A percentile compares a stretch with the other conserved stretches of the same genome.
Evolutionary conservation across 176 grass and related monocot species (phyloP).

Genomic region (Pontederia crassipes): DNA sequence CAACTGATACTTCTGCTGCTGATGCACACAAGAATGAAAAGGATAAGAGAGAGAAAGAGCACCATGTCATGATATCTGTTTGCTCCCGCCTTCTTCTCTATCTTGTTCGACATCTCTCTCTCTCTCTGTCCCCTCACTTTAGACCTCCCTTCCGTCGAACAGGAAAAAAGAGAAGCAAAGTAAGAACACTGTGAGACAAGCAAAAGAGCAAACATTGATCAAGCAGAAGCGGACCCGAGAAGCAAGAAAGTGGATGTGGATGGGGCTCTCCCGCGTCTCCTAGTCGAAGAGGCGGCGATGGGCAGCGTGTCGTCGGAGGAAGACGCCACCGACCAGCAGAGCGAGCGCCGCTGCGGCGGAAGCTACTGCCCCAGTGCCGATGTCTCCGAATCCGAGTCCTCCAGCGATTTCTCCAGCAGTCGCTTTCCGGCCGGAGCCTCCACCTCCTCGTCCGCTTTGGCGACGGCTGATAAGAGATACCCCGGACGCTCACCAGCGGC

Average conservation of each 20-base stretch:
- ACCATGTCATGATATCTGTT: not conserved
- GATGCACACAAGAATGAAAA: not conserved
- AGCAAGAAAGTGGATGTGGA: not conserved
- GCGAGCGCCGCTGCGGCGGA: conserved; percentile 32
- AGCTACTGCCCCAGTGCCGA: conserved; percentile 95
- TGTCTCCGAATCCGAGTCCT: conserved; percentile 88
- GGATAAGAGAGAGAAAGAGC: not conserved
- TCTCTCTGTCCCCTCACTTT: not conserved
- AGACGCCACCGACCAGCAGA: conserved; percentile 30
- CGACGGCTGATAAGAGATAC: conserved; percentile 1
- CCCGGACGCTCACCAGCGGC: conserved; percentile 13
- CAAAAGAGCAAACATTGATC: not conserved
- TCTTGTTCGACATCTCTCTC: not conserved
- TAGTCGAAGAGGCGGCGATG: conserved; percentile 24
- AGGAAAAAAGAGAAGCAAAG: too few species aligned
- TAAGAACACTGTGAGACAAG: too few species aligned
- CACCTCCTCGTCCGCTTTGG: conserved; percentile 40
- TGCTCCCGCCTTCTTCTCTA: not conserved
- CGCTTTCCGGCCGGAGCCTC: conserved; percentile 46
- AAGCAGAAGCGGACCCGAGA: not conserved
- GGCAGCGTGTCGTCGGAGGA: conserved; percentile 76
- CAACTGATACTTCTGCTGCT: not conserved
- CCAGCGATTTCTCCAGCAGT: conserved; percentile 63
- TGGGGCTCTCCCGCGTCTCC: not conserved
- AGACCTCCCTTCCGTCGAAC: not conserved